These are phyloP conservation scores for Coelastrella sp. DNA, from an alignment of 139 green algal genomes.

Conservation along the genomic window DNA sequence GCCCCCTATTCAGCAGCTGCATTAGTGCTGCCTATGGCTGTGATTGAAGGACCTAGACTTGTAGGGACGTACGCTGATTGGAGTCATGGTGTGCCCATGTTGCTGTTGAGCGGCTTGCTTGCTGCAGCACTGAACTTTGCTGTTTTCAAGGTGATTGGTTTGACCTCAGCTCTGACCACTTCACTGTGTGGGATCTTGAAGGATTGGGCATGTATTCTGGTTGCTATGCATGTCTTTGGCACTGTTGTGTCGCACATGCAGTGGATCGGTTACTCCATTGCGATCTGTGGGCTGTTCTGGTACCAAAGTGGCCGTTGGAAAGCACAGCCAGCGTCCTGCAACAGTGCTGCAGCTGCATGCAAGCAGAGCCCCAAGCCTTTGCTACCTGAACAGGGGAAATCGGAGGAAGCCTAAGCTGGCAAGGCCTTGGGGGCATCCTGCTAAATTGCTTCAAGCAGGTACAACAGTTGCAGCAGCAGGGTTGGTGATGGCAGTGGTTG, in stretches of 20 bases:
- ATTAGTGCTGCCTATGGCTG: not conserved
- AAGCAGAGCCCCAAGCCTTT: not conserved
- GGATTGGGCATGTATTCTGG: conserved; percentile 37
- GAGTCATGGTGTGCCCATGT: not conserved
- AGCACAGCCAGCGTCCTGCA: not conserved
- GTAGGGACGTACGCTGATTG: not conserved
- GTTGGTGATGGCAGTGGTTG: not conserved
- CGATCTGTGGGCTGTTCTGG: conserved; percentile 23
- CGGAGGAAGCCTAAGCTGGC: not conserved
- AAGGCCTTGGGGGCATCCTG: too few species aligned
- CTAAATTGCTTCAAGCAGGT: too few species aligned
- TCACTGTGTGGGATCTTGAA: conserved; percentile 31
- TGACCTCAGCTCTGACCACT: conserved; percentile 31
- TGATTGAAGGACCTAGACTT: not conserved
- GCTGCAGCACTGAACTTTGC: conserved; percentile 31
- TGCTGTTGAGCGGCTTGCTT: conserved; percentile 7
- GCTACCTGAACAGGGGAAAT: not conserved
- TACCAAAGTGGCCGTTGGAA: not conserved
- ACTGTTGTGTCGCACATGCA: conserved; percentile 19
- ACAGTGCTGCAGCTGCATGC: not conserved
- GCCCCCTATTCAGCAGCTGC: conserved; percentile 19
- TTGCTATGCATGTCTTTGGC: conserved; percentile 31
- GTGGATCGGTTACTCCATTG: conserved; percentile 39
- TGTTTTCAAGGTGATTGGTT: conserved; percentile 32
- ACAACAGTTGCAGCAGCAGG: too few species aligned